A percentile compares a stretch with the other conserved stretches of the same genome.
These are phyloP conservation scores for Candida quercuum DNA, from an alignment of 805 yeast genomes.

Conservation along the genomic window DNA sequence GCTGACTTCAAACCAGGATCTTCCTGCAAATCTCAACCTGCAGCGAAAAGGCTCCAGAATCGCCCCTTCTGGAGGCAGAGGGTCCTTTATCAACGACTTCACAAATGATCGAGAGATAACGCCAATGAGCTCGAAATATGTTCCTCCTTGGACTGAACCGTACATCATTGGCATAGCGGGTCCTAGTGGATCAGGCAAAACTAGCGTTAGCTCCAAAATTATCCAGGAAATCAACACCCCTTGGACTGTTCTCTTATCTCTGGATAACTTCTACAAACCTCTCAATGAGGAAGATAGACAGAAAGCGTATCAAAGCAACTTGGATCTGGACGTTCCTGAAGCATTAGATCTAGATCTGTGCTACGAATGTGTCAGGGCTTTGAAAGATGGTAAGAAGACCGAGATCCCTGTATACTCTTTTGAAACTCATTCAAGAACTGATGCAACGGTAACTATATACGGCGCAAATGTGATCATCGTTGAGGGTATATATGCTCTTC, in stretches of 20 bases:
- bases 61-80: slow-evolving; percentile 8
- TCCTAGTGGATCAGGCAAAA: slow-evolving; percentile 86
- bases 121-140: slow-evolving; percentile 29
- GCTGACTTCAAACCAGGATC: no score
- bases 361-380: slow-evolving; percentile 51
- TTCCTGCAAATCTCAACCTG: no score
- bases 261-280: slow-evolving; percentile 89
- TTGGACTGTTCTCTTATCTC: slow-evolving; percentile 85
- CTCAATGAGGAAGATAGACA: slow-evolving; percentile 54
- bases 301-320: slow-evolving; percentile 63
- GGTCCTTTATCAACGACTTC: slow-evolving; percentile 9
- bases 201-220: slow-evolving; percentile 81
- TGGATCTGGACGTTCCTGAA: slow-evolving; percentile 85
- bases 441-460: slow-evolving; percentile 67
- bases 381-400: slow-evolving; percentile 67
- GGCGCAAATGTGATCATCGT: slow-evolving; percentile 92
- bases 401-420: slow-evolving; percentile 71
- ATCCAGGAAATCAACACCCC: slow-evolving; percentile 79
- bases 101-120: neutral
- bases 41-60: slow-evolving; percentile 12
- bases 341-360: slow-evolving; percentile 77
- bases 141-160: slow-evolving; percentile 88
- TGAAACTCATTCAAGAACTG: slow-evolving; percentile 50
- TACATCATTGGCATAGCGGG: slow-evolving; percentile 88
- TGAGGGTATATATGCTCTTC: slow-evolving; percentile 86